A percentile compares a stretch with the other conserved stretches of the same genome.
phyloP scores from a whole-genome alignment of 495 filamentous ascomycete genomes.

The Schizothecium vesticola region DNA sequence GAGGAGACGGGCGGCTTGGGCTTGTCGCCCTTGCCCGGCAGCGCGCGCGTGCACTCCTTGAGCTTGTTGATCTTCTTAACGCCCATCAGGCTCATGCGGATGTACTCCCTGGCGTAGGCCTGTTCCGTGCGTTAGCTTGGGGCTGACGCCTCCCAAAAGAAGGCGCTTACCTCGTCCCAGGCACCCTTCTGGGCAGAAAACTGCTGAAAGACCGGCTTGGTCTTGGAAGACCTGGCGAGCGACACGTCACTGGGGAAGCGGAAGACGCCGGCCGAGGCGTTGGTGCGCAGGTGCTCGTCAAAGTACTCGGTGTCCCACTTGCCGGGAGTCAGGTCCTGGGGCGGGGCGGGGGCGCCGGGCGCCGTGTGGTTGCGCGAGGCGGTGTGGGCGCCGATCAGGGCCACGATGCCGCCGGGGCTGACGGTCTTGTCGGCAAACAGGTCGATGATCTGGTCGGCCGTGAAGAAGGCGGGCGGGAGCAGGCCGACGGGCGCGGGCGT shows the following conservation, averaged over 20 bases:
- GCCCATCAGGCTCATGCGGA: constrained; percentile 37
- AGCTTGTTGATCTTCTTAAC: constrained; percentile 42
- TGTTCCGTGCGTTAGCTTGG: constrained; percentile 1
- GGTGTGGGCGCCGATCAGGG: constrained; percentile 43
- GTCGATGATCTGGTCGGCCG: constrained; percentile 32
- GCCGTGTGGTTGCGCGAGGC: constrained; percentile 33
- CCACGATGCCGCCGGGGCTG: constrained; percentile 34
- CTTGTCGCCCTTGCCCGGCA: constrained; percentile 17
- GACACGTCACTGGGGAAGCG: constrained; percentile 34
- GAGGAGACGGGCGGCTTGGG: too few relatives aligned
- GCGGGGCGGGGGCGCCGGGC: constrained; percentile 23
- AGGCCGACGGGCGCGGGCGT: constrained; percentile 25
- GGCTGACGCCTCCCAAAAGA: too few relatives aligned
- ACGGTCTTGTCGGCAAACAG: constrained; percentile 42
- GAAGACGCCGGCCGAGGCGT: constrained; percentile 29
- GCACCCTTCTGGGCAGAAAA: constrained; percentile 28
- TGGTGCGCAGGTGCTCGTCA: constrained; percentile 24
- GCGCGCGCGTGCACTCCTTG: constrained; percentile 37
- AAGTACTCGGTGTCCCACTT: constrained; percentile 41
- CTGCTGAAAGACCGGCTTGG: constrained; percentile 27
- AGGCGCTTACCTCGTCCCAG: constrained; percentile 30
- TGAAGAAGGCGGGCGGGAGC: constrained; percentile 29
- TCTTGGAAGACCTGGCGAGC: constrained; percentile 27
- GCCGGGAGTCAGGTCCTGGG: constrained; percentile 40
- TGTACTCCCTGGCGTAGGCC: constrained; percentile 39